Evolutionary conservation across 2,329 filamentous ascomycete species (phyloP), one percentile per base, ranked within the genome.

Genomic region (Aspergillus fijiensis): DNA sequence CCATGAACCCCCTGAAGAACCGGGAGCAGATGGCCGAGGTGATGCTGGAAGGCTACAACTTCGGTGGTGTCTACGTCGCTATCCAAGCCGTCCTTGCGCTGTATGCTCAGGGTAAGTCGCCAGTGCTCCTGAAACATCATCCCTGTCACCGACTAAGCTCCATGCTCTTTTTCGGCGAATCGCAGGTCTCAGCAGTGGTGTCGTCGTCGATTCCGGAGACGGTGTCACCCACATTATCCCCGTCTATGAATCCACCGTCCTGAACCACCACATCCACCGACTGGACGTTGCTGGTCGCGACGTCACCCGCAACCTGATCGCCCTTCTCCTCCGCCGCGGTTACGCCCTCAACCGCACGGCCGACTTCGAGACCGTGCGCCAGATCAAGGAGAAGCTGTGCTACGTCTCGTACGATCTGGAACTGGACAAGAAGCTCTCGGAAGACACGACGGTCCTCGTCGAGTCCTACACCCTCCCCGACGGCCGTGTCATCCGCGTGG

Each of bases 321-420:
- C 92, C 54, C 88, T 99, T 53, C 88, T 99, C 21, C 86, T 96
- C 60, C 91, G 95, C 72, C 88, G 95, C 68, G 95, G 95, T 49
- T 99, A 99, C 77, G 92, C 95, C 39, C 87, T 99, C 64, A 99
- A 99, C 86, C 88, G 95, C 76, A 99, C 95, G 12, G 95, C 95
- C 74, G 95, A 99, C 77, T 99, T 99, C 77, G 95, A 99, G 80
- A 99, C 95, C 4, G 95, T 99, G 59, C 90, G 95, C 63, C 94
- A 98, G 78, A 98, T 99, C 82, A 99, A 99, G 82, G 95, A 99
- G 84, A 99, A 99, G 84, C 89, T 99, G 55, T 98, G 95, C 84
- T 99, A 99, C 77, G 94, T 99, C 59, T 97, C 93, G 12, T 99
- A 98, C 82, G 95, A 99, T 77, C 86, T 99, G 59, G 92, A 96